Evolutionary conservation across 345 rosid genomes (phyloP), one percentile per base, ranked within the genome.

Genomic region (Salix suchowensis): DNA sequence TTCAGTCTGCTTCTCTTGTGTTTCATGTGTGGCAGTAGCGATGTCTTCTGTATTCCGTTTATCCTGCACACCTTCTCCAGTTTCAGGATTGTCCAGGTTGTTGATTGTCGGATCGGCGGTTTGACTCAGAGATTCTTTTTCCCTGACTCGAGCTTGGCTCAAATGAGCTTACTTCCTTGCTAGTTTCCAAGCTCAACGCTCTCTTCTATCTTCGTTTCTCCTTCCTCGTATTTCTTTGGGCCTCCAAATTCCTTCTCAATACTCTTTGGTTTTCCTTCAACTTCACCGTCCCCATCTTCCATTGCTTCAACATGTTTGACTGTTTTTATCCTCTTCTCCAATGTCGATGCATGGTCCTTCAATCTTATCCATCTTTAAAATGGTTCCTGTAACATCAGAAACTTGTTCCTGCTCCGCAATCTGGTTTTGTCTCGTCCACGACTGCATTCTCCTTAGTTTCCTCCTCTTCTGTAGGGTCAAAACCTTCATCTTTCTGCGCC

Each of bases 41-140:
- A 30, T 58, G 32, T 71, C 71, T n/a, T 82, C n/a, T 19, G 15
- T 79, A 18, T 68, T 65, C 40, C 52, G 73, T 71, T 74, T 64
- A 23, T 26, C 71, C 23, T 64, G 42, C 18, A 32, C 44, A 50
- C 42, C 61, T 5, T 67, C 69, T 6, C 19, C 18, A 58, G 72
- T 55, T 52, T 79, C 81, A 70, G 55, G 68, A 23, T 28, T 65
- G 61, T 86, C 80, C 72, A 76, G 48, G 68, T 70, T 75, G 69
- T 76, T 62, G 61, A 71, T 60, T 70, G 61, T 60, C 32, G 18
- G 62, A 77, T 80, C 79, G 8, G 73, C 65, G 19, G 21, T 46
- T 77, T 70, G 71, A 58, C 60, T 34, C 4, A 7, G 62, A 72
- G 58, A 37, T 67, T 55, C 79, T 76, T 68, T 68, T 65, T 28